phyloP scores from a whole-genome alignment of 352 stramenopile genomes.

The Thraustotheca clavata region DNA sequence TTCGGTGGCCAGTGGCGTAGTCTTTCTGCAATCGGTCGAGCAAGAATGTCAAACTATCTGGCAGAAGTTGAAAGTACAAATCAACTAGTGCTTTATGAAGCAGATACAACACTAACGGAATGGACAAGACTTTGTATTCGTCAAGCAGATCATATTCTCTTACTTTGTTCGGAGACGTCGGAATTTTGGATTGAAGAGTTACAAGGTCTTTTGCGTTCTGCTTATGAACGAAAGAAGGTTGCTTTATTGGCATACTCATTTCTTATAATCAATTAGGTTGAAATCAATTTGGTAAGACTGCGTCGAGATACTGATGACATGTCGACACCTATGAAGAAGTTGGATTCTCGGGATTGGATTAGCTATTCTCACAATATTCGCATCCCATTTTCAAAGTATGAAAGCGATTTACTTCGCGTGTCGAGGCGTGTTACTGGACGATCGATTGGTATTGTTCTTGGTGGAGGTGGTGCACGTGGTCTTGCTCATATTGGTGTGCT shows the following conservation, averaged over 20 bases:
- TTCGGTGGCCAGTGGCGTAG: slow-evolving; percentile 63
- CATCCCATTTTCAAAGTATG: slow-evolving; percentile 61
- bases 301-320: slow-evolving; percentile 44
- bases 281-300: slow-evolving; percentile 72
- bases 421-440: slow-evolving; percentile 87
- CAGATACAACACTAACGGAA: slow-evolving; percentile 50
- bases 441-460: slow-evolving; percentile 89
- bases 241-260: no score
- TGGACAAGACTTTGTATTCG: slow-evolving; percentile 82
- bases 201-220: not conserved
- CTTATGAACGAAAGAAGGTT: slow-evolving; percentile 2
- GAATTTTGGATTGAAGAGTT: slow-evolving; percentile 7
- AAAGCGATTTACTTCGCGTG: slow-evolving; percentile 74
- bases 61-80: slow-evolving; percentile 70
- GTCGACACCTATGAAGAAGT: slow-evolving; percentile 55
- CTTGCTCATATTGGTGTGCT: slow-evolving; percentile 93
- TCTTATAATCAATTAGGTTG: slow-evolving; percentile 46
- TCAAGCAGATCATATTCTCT: slow-evolving; percentile 74
- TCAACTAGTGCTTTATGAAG: slow-evolving; percentile 77
- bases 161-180: slow-evolving; percentile 62
- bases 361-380: slow-evolving; percentile 81
- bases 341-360: slow-evolving; percentile 85
- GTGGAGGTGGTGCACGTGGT: slow-evolving; percentile 87
- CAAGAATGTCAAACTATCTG: slow-evolving; percentile 51
- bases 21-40: slow-evolving; percentile 49